A percentile compares a stretch with the other conserved stretches of the same genome.
Conservation (phyloP, 768 basidiomycete genomes). For the Trametes cubensis region DNA sequence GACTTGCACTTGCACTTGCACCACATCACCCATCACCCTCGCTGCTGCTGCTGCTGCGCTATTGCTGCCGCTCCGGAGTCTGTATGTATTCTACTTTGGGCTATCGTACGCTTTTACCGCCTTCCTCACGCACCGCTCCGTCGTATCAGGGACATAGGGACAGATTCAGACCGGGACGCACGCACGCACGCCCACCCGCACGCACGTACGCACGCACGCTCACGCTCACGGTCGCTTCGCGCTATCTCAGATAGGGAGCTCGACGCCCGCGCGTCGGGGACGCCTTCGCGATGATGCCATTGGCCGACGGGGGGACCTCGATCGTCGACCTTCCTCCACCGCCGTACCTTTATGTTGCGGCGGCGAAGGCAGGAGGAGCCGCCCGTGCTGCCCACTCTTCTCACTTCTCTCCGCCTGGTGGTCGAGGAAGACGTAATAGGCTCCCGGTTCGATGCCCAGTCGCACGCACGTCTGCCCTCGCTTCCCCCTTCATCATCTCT, state of each 20-base stretch:
- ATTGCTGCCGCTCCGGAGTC: not conserved
- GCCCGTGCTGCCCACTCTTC: no score
- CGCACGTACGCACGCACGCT: not conserved
- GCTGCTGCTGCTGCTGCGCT: not conserved
- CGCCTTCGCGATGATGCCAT: not conserved
- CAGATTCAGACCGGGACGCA: no score
- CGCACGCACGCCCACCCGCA: no score
- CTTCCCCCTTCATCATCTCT: no score
- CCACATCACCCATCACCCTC: no score
- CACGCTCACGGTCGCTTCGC: not conserved
- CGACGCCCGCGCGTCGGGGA: not conserved
- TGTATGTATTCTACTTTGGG: conserved; percentile 17
- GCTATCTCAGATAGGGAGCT: not conserved
- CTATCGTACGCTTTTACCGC: conserved; percentile 11
- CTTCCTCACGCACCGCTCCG: conserved; percentile 11
- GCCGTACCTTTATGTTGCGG: not conserved
- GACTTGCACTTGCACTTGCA: no score
- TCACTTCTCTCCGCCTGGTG: no score
- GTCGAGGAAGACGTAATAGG: not conserved
- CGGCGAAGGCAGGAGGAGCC: no score
- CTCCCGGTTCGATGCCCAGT: not conserved
- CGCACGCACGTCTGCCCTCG: not conserved
- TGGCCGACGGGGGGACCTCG: not conserved
- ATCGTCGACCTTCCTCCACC: not conserved
- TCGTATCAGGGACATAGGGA: not conserved